Evolutionary conservation across 129 eudicot species (phyloP).

Genomic region (Escallonia rubra): DNA sequence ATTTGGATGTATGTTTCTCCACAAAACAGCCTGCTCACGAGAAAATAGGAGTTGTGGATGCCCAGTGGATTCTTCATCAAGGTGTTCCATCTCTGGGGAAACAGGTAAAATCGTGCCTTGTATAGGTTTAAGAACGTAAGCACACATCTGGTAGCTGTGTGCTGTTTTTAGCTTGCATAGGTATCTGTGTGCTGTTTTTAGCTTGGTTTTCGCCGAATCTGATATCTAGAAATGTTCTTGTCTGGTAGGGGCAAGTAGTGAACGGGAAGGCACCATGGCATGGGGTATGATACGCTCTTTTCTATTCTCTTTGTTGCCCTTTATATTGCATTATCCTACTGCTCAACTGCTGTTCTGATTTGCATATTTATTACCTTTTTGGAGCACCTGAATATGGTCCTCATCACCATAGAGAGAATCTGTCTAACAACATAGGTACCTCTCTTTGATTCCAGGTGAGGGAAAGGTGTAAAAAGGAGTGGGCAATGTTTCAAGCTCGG

Average conservation of each 20-base stretch:
- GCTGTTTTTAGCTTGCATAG: no score
- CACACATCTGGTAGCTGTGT: no score
- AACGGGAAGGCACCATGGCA: constrained; percentile 54
- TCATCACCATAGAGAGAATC: background rate
- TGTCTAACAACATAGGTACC: background rate
- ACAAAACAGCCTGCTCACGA: constrained; percentile 67
- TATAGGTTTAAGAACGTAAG: background rate
- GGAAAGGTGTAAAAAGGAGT: constrained; percentile 61
- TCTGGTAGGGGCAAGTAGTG: constrained; percentile 41
- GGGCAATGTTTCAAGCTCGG: constrained; percentile 61
- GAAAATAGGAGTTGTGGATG: constrained; percentile 93
- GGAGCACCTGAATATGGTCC: background rate
- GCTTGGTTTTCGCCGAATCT: background rate
- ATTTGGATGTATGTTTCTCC: constrained; percentile 6
- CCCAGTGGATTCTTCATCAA: constrained; percentile 93
- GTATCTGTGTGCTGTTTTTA: no score
- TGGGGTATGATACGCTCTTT: constrained; percentile 51
- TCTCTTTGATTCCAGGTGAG: constrained; percentile 48
- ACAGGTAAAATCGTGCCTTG: constrained; percentile 46
- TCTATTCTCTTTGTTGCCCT: background rate
- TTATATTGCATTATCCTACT: no score
- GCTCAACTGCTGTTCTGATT: background rate
- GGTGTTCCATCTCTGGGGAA: constrained; percentile 77
- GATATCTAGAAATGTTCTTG: background rate
- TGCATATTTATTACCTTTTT: background rate